Evolutionary conservation across 768 basidiomycete genomes (phyloP), one percentile per base, ranked within the genome.

Genomic region (Megacollybia marginata): DNA sequence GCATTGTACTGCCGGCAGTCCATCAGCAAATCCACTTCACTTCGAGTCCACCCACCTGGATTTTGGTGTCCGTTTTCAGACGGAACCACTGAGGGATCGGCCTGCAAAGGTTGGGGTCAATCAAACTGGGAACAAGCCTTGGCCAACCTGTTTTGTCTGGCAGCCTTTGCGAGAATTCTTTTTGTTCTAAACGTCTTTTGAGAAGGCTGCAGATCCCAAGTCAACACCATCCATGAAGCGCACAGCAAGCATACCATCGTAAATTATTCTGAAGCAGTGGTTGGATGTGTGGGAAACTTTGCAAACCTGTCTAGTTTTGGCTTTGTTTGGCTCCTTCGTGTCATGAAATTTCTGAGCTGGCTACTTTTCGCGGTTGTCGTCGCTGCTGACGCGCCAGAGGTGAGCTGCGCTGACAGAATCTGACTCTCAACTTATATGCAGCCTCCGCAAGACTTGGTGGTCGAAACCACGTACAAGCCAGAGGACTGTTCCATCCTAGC

Each of bases 51-150:
- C 74, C 60, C 61, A 89, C 89, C 72, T 92, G 88, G 59, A 91
- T 94, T 78, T 96, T 94, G 55, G 87, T 88, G 68, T 92, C 95
- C 61, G 88, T 82, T 80, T 96, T 97, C 54, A 94, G 76, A 58
- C 93, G 92, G 83, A 96, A 97, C 95, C 95, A 99, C 65, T 97
- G 95, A 57, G 95, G 96, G 54, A 99, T 97, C 54, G 95, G 96
- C 66, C 90, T 92, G 48, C 31, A 33, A 47, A 34, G 48, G 12
- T 58, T 12, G 42, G 4, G 10, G 18, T n/a, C 19, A 19, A 34
- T 43, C 31, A 9, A 28, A 13, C 9, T 4, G 7, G 13, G 31
- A 9, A 34, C 23, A 12, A 12, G 18, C 23, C 35, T 13, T 33
- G 50, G 66, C 79, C 59, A 61, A 92, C 89, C 95, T 82, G 79